Percentiles rank a stretch among this genome's conserved stretches.
Evolutionary conservation across 2,329 filamentous ascomycete species (phyloP).

Genomic region (Aureobasidium melanogenum): DNA sequence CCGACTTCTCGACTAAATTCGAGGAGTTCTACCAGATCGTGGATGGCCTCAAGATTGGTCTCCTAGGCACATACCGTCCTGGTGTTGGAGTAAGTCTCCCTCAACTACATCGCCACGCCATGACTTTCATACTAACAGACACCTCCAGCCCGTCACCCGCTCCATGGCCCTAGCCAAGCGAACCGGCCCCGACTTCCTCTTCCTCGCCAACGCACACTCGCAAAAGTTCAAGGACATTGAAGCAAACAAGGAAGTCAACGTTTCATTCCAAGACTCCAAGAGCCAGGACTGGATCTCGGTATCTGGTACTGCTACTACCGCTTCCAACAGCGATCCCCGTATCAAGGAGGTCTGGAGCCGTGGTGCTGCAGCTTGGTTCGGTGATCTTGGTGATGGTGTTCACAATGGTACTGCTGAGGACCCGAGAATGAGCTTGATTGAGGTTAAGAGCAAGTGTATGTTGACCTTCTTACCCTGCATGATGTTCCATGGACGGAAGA

Average conservation of each 20-base stretch:
- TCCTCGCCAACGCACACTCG: slow-evolving; percentile 40
- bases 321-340: slow-evolving; percentile 35
- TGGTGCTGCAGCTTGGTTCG: slow-evolving; percentile 38
- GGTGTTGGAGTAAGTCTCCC: slow-evolving; percentile 27
- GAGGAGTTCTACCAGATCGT: slow-evolving; percentile 39
- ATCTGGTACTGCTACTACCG: slow-evolving; percentile 33
- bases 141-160: slow-evolving; percentile 31
- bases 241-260: slow-evolving; percentile 32
- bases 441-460: slow-evolving; percentile 27
- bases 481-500: too few species aligned
- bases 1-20: slow-evolving; percentile 37
- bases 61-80: slow-evolving; percentile 34
- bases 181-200: slow-evolving; percentile 42
- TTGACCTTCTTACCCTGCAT: background rate
- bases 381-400: slow-evolving; percentile 41
- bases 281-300: slow-evolving; percentile 41
- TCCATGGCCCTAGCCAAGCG: slow-evolving; percentile 50
- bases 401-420: slow-evolving; percentile 39
- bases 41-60: slow-evolving; percentile 37
- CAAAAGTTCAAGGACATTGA: slow-evolving; percentile 39
- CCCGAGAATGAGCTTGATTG: slow-evolving; percentile 38
- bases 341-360: slow-evolving; percentile 40
- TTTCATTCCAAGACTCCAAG: slow-evolving; percentile 39
- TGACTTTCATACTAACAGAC: background rate
- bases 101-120: background rate